Percentiles rank a stretch among this genome's conserved stretches.
Conservation (phyloP, 2,329 filamentous ascomycete species). For the Fusarium papillatum region DNA sequence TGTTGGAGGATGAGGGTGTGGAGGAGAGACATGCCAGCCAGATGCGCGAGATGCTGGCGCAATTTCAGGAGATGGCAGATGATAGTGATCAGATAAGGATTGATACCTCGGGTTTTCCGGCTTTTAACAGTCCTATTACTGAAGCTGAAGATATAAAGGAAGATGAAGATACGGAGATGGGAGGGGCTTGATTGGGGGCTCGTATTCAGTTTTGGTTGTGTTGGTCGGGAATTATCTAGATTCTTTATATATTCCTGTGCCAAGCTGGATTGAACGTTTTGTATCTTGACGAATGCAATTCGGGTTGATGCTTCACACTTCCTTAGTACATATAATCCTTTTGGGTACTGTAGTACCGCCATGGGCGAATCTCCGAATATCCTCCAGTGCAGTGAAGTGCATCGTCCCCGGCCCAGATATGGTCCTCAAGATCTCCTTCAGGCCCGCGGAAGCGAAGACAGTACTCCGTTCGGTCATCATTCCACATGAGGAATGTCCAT, state of each 20-base stretch:
- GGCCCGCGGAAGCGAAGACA: not conserved
- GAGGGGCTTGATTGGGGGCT: constrained; percentile 1
- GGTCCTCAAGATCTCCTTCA: constrained; percentile 12
- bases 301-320: not conserved
- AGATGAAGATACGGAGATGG: not conserved
- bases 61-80: not conserved
- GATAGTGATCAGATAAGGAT: not conserved
- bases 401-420: constrained; percentile 8
- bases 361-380: not conserved
- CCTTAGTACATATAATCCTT: not conserved
- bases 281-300: not conserved
- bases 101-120: not conserved
- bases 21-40: not conserved
- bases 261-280: not conserved
- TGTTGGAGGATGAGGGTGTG: not conserved
- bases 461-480: not conserved
- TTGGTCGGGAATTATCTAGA: not conserved
- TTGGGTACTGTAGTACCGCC: not conserved
- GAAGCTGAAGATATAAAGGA: not conserved
- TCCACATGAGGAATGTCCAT: constrained; percentile 11
- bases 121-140: constrained; percentile 3
- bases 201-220: not conserved
- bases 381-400: not conserved
- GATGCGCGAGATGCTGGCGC: not conserved
- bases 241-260: not conserved